Conservation (phyloP, 129 eudicot species). For the Helianthus tuberosus region DNA sequence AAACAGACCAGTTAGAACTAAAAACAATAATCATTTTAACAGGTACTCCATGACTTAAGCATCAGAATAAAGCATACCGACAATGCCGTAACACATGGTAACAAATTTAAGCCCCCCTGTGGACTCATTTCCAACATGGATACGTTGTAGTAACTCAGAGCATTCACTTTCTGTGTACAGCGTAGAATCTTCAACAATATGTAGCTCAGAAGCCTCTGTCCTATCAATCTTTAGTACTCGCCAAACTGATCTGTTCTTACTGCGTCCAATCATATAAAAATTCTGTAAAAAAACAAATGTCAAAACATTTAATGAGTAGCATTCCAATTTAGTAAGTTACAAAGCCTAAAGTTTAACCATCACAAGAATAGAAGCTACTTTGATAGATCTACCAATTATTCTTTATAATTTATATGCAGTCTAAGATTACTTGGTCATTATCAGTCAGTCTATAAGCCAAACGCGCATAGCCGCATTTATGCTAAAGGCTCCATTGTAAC, state of each 20-base stretch:
- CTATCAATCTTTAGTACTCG: conserved; percentile 82
- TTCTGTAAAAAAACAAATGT: conserved; percentile 50
- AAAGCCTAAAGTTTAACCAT: conserved; percentile 1
- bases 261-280: conserved; percentile 84
- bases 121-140: conserved; percentile 75
- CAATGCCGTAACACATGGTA: conserved; percentile 78
- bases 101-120: conserved; percentile 84
- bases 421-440: not conserved
- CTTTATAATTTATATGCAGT: not conserved
- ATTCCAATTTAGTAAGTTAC: conserved; percentile 11
- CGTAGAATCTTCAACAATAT: conserved; percentile 71
- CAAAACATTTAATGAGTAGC: conserved; percentile 9
- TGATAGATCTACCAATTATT: conserved; percentile 5
- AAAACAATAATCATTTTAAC: conserved; percentile 10
- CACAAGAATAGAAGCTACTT: conserved; percentile 22
- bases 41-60: not conserved
- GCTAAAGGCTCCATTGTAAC: conserved; percentile 1
- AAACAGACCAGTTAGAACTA: conserved; percentile 9
- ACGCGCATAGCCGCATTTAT: not conserved
- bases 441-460: not conserved
- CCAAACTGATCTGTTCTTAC: conserved; percentile 59
- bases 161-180: conserved; percentile 65
- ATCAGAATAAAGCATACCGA: conserved; percentile 57
- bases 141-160: conserved; percentile 57
- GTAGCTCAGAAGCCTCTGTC: conserved; percentile 69